phyloP scores from a whole-genome alignment of 441 rosid genomes.

The Pelargonium citronellum region DNA sequence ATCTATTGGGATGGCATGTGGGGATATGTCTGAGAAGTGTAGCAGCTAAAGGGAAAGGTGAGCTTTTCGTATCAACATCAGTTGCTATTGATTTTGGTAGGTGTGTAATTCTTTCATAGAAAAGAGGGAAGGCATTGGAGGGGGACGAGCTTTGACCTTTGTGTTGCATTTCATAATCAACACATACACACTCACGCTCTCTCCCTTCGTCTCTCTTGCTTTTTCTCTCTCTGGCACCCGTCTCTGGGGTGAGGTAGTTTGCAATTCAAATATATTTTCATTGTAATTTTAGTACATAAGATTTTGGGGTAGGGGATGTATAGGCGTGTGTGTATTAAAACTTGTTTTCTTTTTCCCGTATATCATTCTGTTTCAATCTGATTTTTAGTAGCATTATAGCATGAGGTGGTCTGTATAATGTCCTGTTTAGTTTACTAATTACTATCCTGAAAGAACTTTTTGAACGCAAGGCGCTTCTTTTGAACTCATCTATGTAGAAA shows the following conservation, averaged over 20 bases:
- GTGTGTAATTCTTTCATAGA: constrained; percentile 27
- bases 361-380: neutral
- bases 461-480: too few relatives aligned
- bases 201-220: neutral
- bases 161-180: constrained; percentile 18
- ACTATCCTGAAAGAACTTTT: too few relatives aligned
- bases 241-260: constrained; percentile 22
- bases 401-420: constrained; percentile 24
- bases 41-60: constrained; percentile 15
- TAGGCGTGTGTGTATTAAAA: constrained; percentile 20
- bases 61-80: neutral
- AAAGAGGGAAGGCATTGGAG: neutral
- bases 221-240: constrained; percentile 17
- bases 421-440: constrained; percentile 6
- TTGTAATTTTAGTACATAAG: constrained; percentile 33
- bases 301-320: constrained; percentile 34
- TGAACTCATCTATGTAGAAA: too few relatives aligned
- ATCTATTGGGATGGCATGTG: neutral
- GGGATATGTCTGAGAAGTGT: constrained; percentile 14
- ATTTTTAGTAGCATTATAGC: constrained; percentile 2
- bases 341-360: neutral
- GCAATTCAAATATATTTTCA: constrained; percentile 21
- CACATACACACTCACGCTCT: neutral
- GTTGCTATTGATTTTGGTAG: constrained; percentile 18
- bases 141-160: constrained; percentile 16